Base-by-base conservation (phyloP, 2,329 filamentous ascomycete species). In the Ophiostoma sp. region DNA sequence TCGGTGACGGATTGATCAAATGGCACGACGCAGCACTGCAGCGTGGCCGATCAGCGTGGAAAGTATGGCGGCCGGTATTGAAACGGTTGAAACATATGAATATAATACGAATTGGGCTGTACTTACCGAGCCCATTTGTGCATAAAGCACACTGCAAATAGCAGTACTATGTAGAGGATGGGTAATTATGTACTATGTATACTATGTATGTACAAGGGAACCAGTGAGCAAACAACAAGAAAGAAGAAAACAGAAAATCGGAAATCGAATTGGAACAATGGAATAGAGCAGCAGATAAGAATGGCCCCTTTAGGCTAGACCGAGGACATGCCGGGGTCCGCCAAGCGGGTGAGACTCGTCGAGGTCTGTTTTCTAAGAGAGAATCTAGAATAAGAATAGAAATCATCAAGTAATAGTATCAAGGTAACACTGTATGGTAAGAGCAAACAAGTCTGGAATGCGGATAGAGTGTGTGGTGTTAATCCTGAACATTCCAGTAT, bases 1-100 rank as follows among this genome's bases (percentile, higher is more conserved):
- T 73, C 70, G 67, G 67, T 72, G 64, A 70, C 70, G 57, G 36
- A 70, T 73, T 69, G 72, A 70, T 60, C 70, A 67, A 72, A 71
- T 71, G 70, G 72, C 67, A 73, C 67, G 72, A 69, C 67, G 27
- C 57, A 70, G 52, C 52, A 57, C 52, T 23, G 67, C 33, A 69
- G 68, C 60, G n/a, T 57, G 52, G 52, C n/a, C n/a, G 52, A 57
- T 31, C 52, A 57, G 10, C 4, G n/a, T 11, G 27, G 3, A 10
- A 57, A 13, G 52, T 57, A 57, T 27, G 52, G 52, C 23, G n/a
- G 20, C 10, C 52, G 23, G n/a, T n/a, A 54, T 54, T 54, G 52
- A 57, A 27, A 57, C 52, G 13, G 20, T 48, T 48, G 20, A n/a
- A 39, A 20, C 44, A n/a, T n/a, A 11, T 48, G 20, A 8, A 4